Percentiles rank a stretch among this genome's conserved stretches.
phyloP scores from a whole-genome alignment of 306 rosid species.

The Cicer pinnatifidum region DNA sequence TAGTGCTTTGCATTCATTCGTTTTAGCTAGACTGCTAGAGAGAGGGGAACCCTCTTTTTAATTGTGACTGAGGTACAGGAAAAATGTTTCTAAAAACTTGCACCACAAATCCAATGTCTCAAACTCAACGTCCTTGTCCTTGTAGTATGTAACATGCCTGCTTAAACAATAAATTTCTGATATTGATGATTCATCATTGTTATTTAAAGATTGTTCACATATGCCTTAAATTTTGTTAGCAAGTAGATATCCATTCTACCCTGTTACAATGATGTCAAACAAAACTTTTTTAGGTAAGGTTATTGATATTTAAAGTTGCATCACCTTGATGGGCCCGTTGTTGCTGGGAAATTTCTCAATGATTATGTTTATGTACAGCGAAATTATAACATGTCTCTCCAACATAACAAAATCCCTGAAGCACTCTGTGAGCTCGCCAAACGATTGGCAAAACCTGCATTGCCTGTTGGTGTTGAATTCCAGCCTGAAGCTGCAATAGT shows the following conservation, averaged over 20 bases:
- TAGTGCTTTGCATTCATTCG: constrained; percentile 14
- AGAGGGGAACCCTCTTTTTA: constrained; percentile 18
- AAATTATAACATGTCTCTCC: constrained; percentile 78
- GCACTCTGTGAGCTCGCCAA: constrained; percentile 72
- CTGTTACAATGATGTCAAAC: constrained; percentile 7
- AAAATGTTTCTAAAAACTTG: constrained; percentile 29
- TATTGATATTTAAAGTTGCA: constrained; percentile 18
- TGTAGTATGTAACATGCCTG: not conserved
- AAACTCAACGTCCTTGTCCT: not conserved
- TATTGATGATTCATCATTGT: constrained; percentile 27
- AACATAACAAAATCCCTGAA: constrained; percentile 78
- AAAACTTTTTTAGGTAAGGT: not conserved
- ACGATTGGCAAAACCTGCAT: constrained; percentile 82
- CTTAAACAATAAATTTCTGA: constrained; percentile 14
- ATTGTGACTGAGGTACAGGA: constrained; percentile 20
- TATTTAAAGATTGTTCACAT: not conserved
- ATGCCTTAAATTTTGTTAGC: constrained; percentile 1
- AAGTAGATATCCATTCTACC: not conserved
- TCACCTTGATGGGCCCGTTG: constrained; percentile 4
- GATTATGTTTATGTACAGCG: constrained; percentile 57
- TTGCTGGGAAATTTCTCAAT: constrained; percentile 34
- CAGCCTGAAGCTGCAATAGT: constrained; percentile 94
- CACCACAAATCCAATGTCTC: not conserved
- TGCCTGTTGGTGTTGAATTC: constrained; percentile 79
- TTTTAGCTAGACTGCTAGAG: not conserved